phyloP scores from a whole-genome alignment of 139 green algal species.

The Chlorella sp. region DNA sequence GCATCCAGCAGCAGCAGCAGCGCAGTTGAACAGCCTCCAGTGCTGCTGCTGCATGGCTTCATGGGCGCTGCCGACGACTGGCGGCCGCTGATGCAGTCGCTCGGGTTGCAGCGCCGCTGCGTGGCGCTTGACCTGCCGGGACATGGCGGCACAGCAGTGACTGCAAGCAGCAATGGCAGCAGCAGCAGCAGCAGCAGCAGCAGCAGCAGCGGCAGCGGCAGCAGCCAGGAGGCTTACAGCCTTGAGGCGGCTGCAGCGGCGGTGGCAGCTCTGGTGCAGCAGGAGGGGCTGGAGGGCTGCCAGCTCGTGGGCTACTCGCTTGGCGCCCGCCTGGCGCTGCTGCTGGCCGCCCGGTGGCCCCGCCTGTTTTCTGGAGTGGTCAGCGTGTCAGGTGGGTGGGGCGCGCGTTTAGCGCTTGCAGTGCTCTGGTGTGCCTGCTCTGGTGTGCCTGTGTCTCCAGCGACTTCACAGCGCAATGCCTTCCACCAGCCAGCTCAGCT shows the following conservation, averaged over 20 bases:
- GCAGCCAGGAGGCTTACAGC: constrained; percentile 31
- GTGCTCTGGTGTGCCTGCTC: too few relatives aligned
- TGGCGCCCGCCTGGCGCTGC: constrained; percentile 78
- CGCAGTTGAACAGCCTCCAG: not conserved
- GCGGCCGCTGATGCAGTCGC: constrained; percentile 65
- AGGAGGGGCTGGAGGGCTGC: constrained; percentile 26
- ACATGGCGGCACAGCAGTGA: constrained; percentile 67
- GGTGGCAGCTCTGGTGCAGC: constrained; percentile 44
- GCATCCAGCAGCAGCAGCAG: not conserved
- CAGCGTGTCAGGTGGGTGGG: constrained; percentile 68
- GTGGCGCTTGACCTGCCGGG: constrained; percentile 83
- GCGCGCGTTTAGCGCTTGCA: constrained; percentile 30
- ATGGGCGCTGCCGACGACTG: constrained; percentile 80
- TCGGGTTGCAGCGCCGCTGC: constrained; percentile 61
- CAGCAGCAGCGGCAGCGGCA: not conserved
- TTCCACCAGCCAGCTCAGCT: not conserved
- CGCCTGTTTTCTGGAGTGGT: constrained; percentile 50
- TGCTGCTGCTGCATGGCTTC: constrained; percentile 92
- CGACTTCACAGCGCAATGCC: too few relatives aligned
- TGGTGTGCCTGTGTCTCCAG: too few relatives aligned
- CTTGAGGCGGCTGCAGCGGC: constrained; percentile 52
- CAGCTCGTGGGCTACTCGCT: constrained; percentile 87
- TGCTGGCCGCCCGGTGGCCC: constrained; percentile 40
- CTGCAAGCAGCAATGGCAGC: not conserved
- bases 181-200: not conserved